Evolutionary conservation across 176 grass and related monocot genomes (phyloP).

Genomic region (Aechmea fasciata): DNA sequence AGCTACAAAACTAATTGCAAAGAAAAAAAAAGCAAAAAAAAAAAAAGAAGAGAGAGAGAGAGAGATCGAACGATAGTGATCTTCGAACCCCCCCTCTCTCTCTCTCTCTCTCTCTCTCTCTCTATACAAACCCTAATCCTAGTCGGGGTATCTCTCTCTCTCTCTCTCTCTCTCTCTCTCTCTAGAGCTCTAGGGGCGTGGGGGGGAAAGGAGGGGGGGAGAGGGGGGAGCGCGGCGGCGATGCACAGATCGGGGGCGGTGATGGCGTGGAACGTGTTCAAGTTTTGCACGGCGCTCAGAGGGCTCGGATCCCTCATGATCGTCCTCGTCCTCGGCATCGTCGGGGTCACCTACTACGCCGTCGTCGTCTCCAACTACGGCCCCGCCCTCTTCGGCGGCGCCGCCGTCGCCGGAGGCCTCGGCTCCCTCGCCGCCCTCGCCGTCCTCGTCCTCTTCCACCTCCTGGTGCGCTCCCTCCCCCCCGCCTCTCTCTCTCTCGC

Average conservation of each 20-base stretch:
- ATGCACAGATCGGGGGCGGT: constrained; percentile 81
- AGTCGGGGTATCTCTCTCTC: background rate
- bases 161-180: background rate
- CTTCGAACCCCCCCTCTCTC: background rate
- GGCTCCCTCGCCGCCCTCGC: constrained; percentile 35
- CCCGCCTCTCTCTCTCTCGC: background rate
- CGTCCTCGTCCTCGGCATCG: constrained; percentile 74
- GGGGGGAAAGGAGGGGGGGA: background rate
- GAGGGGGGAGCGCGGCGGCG: background rate
- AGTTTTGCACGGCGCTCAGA: constrained; percentile 85
- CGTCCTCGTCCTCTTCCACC: constrained; percentile 73
- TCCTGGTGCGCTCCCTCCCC: constrained; percentile 34
- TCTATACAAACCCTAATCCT: background rate
- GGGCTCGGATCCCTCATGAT: constrained; percentile 96
- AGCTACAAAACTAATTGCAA: too few relatives aligned
- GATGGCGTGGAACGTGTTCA: constrained; percentile 96
- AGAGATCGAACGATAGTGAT: too few relatives aligned
- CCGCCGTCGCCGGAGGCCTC: constrained; percentile 7
- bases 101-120: background rate
- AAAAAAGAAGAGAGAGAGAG: too few relatives aligned
- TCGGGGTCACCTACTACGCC: constrained; percentile 83
- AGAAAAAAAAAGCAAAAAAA: too few relatives aligned
- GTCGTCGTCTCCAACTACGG: constrained; percentile 83
- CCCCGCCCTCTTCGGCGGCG: constrained; percentile 34
- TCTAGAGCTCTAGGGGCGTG: background rate